Conservation (phyloP, 768 basidiomycete genomes). For the Cubamyces lactineus region DNA sequence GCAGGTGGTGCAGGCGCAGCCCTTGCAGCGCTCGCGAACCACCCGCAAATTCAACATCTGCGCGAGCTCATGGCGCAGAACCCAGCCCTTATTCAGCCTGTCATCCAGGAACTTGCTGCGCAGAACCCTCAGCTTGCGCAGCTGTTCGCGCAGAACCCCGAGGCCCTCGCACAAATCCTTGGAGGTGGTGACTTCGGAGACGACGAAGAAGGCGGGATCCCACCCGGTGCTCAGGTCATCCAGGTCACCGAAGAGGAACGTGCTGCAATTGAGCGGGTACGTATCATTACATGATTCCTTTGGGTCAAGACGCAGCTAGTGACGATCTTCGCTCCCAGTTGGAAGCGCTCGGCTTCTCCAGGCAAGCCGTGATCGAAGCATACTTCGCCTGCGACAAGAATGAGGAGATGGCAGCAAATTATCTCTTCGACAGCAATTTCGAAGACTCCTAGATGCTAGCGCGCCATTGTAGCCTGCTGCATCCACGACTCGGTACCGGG, state of each 20-base stretch:
- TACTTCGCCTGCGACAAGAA: constrained; percentile 97
- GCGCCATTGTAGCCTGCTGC: not conserved
- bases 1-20: constrained; percentile 42
- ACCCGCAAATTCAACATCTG: constrained; percentile 71
- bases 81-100: constrained; percentile 73
- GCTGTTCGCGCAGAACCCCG: constrained; percentile 70
- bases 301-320: constrained; percentile 10
- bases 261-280: constrained; percentile 86
- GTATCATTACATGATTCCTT: constrained; percentile 33
- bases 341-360: constrained; percentile 84
- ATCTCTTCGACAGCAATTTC: constrained; percentile 76
- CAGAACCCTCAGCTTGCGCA: constrained; percentile 79
- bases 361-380: constrained; percentile 82
- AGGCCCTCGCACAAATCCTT: constrained; percentile 65
- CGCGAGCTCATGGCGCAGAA: constrained; percentile 75
- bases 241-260: constrained; percentile 85
- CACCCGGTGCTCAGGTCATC: constrained; percentile 63
- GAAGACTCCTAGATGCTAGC: constrained; percentile 45
- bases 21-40: constrained; percentile 57
- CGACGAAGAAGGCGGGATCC: constrained; percentile 42
- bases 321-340: constrained; percentile 51
- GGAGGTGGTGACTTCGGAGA: constrained; percentile 45
- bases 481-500: not conserved
- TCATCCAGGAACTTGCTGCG: constrained; percentile 81
- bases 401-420: constrained; percentile 95